A percentile compares a stretch with the other conserved stretches of the same genome.
Conservation (phyloP, 352 stramenopile species). For the Globisporangium orthogonon region DNA sequence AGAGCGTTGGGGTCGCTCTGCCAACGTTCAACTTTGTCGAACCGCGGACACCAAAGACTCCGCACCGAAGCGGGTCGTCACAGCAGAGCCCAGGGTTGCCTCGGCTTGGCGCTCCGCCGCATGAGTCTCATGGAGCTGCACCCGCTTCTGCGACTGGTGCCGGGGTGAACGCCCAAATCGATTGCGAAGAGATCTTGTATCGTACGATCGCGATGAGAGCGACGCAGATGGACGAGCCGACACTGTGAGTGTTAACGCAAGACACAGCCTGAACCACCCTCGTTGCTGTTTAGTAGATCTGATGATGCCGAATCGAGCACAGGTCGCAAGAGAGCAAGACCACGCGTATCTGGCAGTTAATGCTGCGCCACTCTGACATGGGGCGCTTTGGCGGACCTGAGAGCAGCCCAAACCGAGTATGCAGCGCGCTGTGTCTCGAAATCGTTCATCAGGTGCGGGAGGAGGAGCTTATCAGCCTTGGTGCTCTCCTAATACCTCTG, state of each 20-base stretch:
- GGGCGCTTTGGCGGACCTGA: conserved; percentile 31
- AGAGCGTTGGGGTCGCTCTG: conserved; percentile 26
- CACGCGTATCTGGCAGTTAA: conserved; percentile 42
- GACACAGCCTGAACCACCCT: not conserved
- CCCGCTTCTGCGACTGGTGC: not conserved
- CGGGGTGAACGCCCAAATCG: not conserved
- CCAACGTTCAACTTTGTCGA: conserved; percentile 71
- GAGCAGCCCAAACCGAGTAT: conserved; percentile 43
- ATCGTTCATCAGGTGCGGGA: conserved; percentile 25
- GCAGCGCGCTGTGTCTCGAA: conserved; percentile 48
- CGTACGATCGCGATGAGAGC: conserved; percentile 10
- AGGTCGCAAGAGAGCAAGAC: conserved; percentile 43
- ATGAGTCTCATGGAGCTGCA: not conserved
- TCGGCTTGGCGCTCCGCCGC: not conserved
- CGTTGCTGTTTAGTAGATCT: not conserved
- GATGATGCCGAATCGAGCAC: not conserved
- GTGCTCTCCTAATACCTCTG: not conserved
- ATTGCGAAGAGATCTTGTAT: conserved; percentile 20
- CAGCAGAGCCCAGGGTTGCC: conserved; percentile 7
- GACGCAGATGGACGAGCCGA: conserved; percentile 15
- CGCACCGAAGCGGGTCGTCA: not conserved
- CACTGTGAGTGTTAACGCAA: conserved; percentile 9
- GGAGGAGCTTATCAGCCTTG: too few species aligned
- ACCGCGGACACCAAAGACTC: conserved; percentile 10
- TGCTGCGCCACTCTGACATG: conserved; percentile 53